These are phyloP conservation scores for Onygena corvina DNA, from an alignment of 2,329 filamentous ascomycete genomes.

Conservation along the genomic window DNA sequence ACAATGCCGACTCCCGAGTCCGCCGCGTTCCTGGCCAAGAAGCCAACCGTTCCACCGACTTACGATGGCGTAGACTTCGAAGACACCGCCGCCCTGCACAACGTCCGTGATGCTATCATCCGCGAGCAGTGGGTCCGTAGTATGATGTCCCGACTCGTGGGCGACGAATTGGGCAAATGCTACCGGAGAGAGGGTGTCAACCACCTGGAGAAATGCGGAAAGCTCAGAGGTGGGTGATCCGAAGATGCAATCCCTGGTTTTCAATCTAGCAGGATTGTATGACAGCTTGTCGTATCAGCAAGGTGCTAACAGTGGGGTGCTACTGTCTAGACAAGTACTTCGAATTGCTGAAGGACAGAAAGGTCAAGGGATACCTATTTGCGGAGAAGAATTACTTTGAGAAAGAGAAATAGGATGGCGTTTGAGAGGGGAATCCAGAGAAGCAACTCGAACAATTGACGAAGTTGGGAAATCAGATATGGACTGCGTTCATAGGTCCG, in stretches of 20 bases:
- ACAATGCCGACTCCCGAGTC: slow-evolving; percentile 55
- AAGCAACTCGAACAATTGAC: too few relatives aligned
- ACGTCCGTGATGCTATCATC: slow-evolving; percentile 53
- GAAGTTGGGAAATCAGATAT: too few relatives aligned
- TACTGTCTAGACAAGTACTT: slow-evolving; percentile 50
- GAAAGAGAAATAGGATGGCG: slow-evolving; percentile 27
- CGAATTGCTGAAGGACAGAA: slow-evolving; percentile 50
- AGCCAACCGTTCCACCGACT: slow-evolving; percentile 53
- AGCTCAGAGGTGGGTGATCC: slow-evolving; percentile 45
- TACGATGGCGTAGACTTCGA: slow-evolving; percentile 57
- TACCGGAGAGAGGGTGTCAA: slow-evolving; percentile 54
- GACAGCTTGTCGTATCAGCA: background rate
- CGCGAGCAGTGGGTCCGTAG: slow-evolving; percentile 57
- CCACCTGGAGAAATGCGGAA: slow-evolving; percentile 56
- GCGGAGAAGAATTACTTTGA: slow-evolving; percentile 51
- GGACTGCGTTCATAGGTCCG: too few relatives aligned
- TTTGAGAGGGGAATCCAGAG: too few relatives aligned
- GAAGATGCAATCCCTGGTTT: background rate
- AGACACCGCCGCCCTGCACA: slow-evolving; percentile 51
- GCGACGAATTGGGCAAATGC: slow-evolving; percentile 57
- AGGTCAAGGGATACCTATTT: slow-evolving; percentile 52
- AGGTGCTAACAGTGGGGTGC: background rate
- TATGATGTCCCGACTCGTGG: slow-evolving; percentile 56
- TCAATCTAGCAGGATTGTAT: background rate
- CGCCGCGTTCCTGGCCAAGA: slow-evolving; percentile 50